Conservation (phyloP, 108 stramenopile genomes). For the Fragilariopsis cylindrus region DNA sequence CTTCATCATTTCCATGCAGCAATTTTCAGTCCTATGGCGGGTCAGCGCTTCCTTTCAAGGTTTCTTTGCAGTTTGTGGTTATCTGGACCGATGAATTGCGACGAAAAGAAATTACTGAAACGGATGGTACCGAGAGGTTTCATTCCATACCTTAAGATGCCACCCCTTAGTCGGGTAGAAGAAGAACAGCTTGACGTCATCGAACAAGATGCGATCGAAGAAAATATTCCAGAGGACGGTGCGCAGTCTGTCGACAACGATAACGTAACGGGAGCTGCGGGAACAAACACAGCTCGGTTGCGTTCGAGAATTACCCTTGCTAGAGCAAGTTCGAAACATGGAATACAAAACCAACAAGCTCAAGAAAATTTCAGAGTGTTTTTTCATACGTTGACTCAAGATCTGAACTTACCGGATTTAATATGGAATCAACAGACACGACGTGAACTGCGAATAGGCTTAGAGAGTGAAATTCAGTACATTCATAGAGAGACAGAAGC, state of each 20-base stretch:
- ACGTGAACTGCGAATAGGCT: slow-evolving; percentile 68
- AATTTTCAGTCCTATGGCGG: slow-evolving; percentile 69
- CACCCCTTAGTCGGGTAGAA: slow-evolving; percentile 60
- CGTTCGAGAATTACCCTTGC: slow-evolving; percentile 50
- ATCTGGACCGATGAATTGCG: slow-evolving; percentile 59
- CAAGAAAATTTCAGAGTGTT: slow-evolving; percentile 57
- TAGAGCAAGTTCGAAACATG: slow-evolving; percentile 16
- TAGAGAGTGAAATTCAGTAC: slow-evolving; percentile 68
- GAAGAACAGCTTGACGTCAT: slow-evolving; percentile 72
- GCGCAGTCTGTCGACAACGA: neutral
- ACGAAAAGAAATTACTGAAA: slow-evolving; percentile 62
- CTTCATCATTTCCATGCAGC: slow-evolving; percentile 78
- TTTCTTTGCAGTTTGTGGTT: slow-evolving; percentile 83
- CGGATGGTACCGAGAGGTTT: slow-evolving; percentile 76
- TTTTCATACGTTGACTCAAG: slow-evolving; percentile 71
- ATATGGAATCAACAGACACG: slow-evolving; percentile 85
- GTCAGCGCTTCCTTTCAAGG: slow-evolving; percentile 70
- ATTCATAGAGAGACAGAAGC: slow-evolving; percentile 61
- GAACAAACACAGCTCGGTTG: slow-evolving; percentile 59
- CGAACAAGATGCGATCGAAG: slow-evolving; percentile 52
- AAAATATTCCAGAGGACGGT: slow-evolving; percentile 32
- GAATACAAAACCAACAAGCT: slow-evolving; percentile 17
- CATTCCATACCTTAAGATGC: slow-evolving; percentile 71
- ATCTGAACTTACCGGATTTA: slow-evolving; percentile 76
- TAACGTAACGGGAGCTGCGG: slow-evolving; percentile 34